Evolutionary conservation across 176 grass and related monocot genomes (phyloP).

Genomic region (Oryza meyeriana): DNA sequence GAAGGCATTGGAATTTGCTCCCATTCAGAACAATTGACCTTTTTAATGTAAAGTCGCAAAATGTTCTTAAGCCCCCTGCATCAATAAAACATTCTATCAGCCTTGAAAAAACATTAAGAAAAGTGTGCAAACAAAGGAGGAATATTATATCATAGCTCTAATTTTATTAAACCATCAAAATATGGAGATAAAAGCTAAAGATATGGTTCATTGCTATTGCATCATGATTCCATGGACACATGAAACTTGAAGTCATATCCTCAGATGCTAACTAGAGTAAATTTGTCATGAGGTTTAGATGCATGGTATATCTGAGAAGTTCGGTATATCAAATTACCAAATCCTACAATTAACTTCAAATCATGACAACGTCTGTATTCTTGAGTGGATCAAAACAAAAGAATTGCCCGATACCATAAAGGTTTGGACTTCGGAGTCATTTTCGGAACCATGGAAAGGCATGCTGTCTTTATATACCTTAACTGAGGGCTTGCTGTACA

Average conservation of each 20-base stretch:
- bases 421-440: background rate
- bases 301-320: background rate
- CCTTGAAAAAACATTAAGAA: background rate
- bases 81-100: constrained; percentile 33
- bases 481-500: constrained; percentile 73
- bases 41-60: constrained; percentile 83
- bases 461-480: constrained; percentile 45
- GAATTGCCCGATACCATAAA: constrained; percentile 13
- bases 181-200: background rate
- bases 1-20: constrained; percentile 78
- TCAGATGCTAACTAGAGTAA: constrained; percentile 5
- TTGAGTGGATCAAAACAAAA: background rate
- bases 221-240: background rate
- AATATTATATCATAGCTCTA: background rate
- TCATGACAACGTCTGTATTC: background rate
- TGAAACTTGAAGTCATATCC: background rate
- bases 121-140: background rate
- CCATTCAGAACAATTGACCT: constrained; percentile 78
- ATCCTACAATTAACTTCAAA: background rate
- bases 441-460: constrained; percentile 15
- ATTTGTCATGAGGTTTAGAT: background rate
- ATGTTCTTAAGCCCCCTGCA: constrained; percentile 93
- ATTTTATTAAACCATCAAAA: background rate
- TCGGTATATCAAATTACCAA: constrained; percentile 2
- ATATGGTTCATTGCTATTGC: background rate